phyloP scores from a whole-genome alignment of 495 filamentous ascomycete species.

The Melanomma pulvis-pyrius region DNA sequence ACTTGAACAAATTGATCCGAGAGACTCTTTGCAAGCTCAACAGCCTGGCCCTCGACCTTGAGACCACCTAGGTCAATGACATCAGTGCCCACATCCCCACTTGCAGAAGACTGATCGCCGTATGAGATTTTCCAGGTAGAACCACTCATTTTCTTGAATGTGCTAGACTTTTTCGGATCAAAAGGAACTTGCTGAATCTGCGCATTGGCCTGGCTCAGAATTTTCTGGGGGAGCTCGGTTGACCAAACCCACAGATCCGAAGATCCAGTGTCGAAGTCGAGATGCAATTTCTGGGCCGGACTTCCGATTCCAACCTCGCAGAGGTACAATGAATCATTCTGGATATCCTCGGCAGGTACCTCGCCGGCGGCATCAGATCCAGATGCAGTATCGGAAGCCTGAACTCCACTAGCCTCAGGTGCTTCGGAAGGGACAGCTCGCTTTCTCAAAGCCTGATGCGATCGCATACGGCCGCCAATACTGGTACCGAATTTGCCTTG shows the following conservation, averaged over 20 bases:
- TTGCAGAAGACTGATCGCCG: constrained; percentile 71
- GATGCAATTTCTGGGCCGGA: constrained; percentile 63
- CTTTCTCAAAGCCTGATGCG: constrained; percentile 13
- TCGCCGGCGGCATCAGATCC: constrained; percentile 45
- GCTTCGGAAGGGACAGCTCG: not conserved
- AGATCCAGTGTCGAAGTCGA: constrained; percentile 80
- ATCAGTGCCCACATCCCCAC: constrained; percentile 70
- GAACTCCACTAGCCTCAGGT: not conserved
- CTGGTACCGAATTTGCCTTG: constrained; percentile 15
- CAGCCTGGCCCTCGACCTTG: constrained; percentile 64
- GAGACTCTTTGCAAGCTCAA: constrained; percentile 67
- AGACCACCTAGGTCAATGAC: constrained; percentile 66
- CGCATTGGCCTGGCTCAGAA: constrained; percentile 38
- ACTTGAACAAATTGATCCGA: constrained; percentile 57
- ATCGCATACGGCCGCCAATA: constrained; percentile 11
- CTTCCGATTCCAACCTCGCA: constrained; percentile 67
- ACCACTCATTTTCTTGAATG: constrained; percentile 58
- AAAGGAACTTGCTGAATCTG: constrained; percentile 55
- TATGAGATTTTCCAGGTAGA: constrained; percentile 72
- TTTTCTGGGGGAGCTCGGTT: constrained; percentile 53
- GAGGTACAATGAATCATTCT: constrained; percentile 73
- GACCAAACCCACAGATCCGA: constrained; percentile 77
- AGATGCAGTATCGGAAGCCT: not conserved
- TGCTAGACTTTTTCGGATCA: constrained; percentile 62
- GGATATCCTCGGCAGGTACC: constrained; percentile 68